A percentile compares a stretch with the other conserved stretches of the same genome.
Conservation (phyloP, 2,329 filamentous ascomycete species). For the Kalmusia sp. region DNA sequence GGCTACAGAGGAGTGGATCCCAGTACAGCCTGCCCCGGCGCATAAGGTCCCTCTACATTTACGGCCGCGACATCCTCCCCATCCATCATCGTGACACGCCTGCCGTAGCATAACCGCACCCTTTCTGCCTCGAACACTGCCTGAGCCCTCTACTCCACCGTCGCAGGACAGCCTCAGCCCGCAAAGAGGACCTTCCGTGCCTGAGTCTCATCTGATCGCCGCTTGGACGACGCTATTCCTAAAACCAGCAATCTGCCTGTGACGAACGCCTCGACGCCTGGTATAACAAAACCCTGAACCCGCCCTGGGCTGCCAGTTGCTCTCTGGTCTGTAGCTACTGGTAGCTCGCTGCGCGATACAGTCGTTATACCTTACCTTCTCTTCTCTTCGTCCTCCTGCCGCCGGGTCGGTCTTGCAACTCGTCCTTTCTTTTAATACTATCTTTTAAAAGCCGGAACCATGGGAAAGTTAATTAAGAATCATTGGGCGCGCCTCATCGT, state of each 20-base stretch:
- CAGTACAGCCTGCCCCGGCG: slow-evolving; percentile 23
- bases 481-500: slow-evolving; percentile 97
- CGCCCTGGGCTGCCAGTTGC: slow-evolving; percentile 32
- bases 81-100: slow-evolving; percentile 41
- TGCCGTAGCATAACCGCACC: slow-evolving; percentile 40
- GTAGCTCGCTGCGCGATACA: slow-evolving; percentile 43
- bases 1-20: slow-evolving; percentile 14
- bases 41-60: slow-evolving; percentile 46
- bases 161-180: slow-evolving; percentile 34
- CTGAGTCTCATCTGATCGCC: slow-evolving; percentile 27
- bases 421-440: slow-evolving; percentile 30
- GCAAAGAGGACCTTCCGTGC: slow-evolving; percentile 26
- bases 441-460: slow-evolving; percentile 49
- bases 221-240: slow-evolving; percentile 8
- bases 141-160: slow-evolving; percentile 40
- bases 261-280: slow-evolving; percentile 29
- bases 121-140: slow-evolving; percentile 37
- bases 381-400: slow-evolving; percentile 23
- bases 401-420: slow-evolving; percentile 34
- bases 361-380: slow-evolving; percentile 29
- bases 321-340: slow-evolving; percentile 43
- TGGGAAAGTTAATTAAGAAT: slow-evolving; percentile 99
- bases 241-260: background rate
- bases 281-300: slow-evolving; percentile 45
- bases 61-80: slow-evolving; percentile 35